Percentiles rank a stretch among this genome's conserved stretches.
These are phyloP conservation scores for Lecanicillium sp. DNA, from an alignment of 2,329 filamentous ascomycete species.

Conservation along the genomic window DNA sequence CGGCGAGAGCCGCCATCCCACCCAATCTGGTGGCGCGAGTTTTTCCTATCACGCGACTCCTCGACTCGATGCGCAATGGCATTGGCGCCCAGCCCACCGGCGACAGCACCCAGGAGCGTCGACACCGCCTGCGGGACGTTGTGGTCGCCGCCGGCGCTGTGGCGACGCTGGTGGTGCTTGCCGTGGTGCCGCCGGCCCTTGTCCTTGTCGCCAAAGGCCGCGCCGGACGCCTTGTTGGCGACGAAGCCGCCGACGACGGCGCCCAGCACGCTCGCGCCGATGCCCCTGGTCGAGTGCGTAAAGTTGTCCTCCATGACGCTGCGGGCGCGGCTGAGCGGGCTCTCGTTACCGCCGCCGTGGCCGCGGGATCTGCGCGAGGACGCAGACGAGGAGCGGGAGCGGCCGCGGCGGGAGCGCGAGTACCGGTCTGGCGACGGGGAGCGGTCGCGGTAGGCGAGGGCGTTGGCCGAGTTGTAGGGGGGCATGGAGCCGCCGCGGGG, in stretches of 20 bases:
- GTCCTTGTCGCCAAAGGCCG: constrained; percentile 23
- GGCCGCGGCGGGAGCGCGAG: constrained; percentile 11
- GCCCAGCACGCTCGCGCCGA: constrained; percentile 44
- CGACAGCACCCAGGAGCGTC: constrained; percentile 46
- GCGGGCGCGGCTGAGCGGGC: constrained; percentile 32
- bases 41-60: constrained; percentile 24
- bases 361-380: constrained; percentile 3
- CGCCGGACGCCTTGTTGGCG: constrained; percentile 40
- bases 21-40: constrained; percentile 18
- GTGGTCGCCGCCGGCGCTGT: constrained; percentile 15
- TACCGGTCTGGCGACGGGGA: constrained; percentile 11
- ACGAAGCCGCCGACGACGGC: constrained; percentile 47
- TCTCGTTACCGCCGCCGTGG: constrained; percentile 8
- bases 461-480: constrained; percentile 13
- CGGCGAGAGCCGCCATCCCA: not conserved
- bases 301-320: constrained; percentile 38
- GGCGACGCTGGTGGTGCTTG: constrained; percentile 9
- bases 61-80: constrained; percentile 38
- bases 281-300: constrained; percentile 37
- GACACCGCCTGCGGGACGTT: constrained; percentile 31
- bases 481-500: constrained; percentile 25
- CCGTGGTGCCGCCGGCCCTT: constrained; percentile 16
- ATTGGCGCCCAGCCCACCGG: constrained; percentile 47
- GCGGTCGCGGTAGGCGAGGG: constrained; percentile 17
- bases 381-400: constrained; percentile 11